Conservation (phyloP, 1,139 yeast genomes). For the Lodderomyces margitis region DNA sequence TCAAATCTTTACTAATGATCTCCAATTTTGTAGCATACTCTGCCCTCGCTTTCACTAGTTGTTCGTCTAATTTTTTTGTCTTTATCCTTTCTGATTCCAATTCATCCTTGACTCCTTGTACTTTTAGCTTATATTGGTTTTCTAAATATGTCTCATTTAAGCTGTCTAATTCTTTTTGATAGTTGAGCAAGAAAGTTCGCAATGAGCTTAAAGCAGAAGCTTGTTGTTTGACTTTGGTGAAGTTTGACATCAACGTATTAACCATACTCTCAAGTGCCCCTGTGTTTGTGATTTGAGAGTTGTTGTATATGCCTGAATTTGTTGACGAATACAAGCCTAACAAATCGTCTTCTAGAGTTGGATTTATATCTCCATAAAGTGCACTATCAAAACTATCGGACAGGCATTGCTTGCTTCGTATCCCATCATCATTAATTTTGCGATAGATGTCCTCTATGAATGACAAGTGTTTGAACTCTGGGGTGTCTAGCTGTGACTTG, state of each 20-base stretch:
- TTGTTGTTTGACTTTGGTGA: slow-evolving; percentile 39
- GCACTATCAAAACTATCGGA: slow-evolving; percentile 56
- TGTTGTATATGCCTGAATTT: slow-evolving; percentile 61
- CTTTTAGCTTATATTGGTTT: slow-evolving; percentile 21
- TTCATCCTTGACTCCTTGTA: slow-evolving; percentile 21
- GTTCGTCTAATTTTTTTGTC: slow-evolving; percentile 20
- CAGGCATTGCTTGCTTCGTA: background rate
- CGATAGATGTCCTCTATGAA: slow-evolving; percentile 41
- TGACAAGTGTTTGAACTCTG: slow-evolving; percentile 43
- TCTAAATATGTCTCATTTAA: slow-evolving; percentile 29
- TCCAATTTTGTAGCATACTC: background rate
- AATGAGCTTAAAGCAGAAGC: slow-evolving; percentile 31
- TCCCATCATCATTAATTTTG: slow-evolving; percentile 9
- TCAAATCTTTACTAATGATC: background rate
- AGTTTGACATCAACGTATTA: slow-evolving; percentile 26
- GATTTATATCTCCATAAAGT: slow-evolving; percentile 73
- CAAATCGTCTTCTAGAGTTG: slow-evolving; percentile 58
- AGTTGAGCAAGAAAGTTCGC: slow-evolving; percentile 30
- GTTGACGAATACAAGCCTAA: slow-evolving; percentile 55
- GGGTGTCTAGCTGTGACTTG: slow-evolving; percentile 15
- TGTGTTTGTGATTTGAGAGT: slow-evolving; percentile 57
- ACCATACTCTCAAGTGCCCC: slow-evolving; percentile 47
- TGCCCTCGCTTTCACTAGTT: background rate
- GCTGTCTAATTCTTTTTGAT: slow-evolving; percentile 27
- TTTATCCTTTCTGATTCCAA: slow-evolving; percentile 23